Evolutionary conservation across 345 rosid genomes (phyloP), one percentile per base, ranked within the genome.

Genomic region (Rhodomyrtus tomentosa): DNA sequence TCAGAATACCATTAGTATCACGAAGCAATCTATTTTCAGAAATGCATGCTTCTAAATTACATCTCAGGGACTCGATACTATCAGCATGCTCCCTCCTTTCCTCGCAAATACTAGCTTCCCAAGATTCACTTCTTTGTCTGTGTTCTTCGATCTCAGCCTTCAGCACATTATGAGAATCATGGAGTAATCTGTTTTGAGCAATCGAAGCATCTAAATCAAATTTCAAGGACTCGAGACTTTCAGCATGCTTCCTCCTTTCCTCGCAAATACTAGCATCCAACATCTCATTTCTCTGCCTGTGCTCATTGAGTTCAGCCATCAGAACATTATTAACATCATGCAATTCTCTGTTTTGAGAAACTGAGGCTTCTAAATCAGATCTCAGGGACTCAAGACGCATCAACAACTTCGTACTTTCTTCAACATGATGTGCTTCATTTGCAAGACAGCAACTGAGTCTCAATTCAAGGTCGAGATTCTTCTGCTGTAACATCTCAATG

Each of bases 401-500:
- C 27, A 40, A 42, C 84, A 87, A 49, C 74, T 82, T 58, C 29
- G 52, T 86, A 91, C 92, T 94, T 89, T 94, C 97, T 90, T 93
- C 95, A 81, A 58, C 86, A 83, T 84, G 87, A 82, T 86, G 89
- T 4, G 84, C 84, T 88, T 94, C 93, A 83, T 87, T 88, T 82
- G 90, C 92, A 85, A 91, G 92, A 89, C 90, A 92, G 52, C 80
- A 83, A 90, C 86, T 91, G 29, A 94, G 95, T 55, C 80, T 68
- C 73, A 86, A 85, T 86, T 95, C 95, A 56, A 89, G 62, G 84
- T 91, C 89, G 82, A 86, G 73, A 87, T 91, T 88, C 93, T 93
- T 92, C 88, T 85, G 90, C 84, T 86, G 92, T 85, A 91, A 90
- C 87, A 90, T 94, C 54, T 85, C 80, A 82, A 88, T 86, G 81